A percentile compares a stretch with the other conserved stretches of the same genome.
Evolutionary conservation across 2,329 filamentous ascomycete genomes (phyloP).

Genomic region (Decorospora gaudefroyi): DNA sequence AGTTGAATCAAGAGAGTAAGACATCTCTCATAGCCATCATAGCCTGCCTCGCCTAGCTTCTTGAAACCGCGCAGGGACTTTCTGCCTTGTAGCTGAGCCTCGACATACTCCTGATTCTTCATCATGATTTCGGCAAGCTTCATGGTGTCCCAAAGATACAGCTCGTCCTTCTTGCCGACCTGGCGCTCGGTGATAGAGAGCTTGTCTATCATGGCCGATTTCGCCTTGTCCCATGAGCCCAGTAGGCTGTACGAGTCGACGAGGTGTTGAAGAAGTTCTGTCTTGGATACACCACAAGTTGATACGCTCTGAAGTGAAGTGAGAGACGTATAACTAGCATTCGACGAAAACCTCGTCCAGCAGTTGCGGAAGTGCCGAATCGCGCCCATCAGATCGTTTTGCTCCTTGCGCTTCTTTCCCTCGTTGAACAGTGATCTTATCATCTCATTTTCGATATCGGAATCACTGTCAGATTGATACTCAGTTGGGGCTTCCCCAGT

Average conservation of each 20-base stretch:
- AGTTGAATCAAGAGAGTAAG: constrained; percentile 21
- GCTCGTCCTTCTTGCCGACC: constrained; percentile 22
- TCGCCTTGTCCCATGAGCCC: constrained; percentile 20
- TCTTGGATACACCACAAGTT: constrained; percentile 16
- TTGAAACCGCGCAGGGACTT: constrained; percentile 25
- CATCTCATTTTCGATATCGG: constrained; percentile 25
- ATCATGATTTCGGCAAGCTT: constrained; percentile 22
- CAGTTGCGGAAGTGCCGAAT: constrained; percentile 24
- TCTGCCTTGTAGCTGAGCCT: constrained; percentile 28
- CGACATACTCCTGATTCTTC: constrained; percentile 23
- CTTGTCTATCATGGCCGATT: constrained; percentile 24
- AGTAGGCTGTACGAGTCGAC: constrained; percentile 17
- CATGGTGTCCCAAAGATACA: constrained; percentile 22
- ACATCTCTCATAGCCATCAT: constrained; percentile 19
- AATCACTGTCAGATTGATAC: constrained; percentile 27
- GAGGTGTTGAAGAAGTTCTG: constrained; percentile 18
- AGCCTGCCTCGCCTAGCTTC: constrained; percentile 19
- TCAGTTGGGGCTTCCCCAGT: constrained; percentile 10
- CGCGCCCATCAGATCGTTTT: constrained; percentile 20
- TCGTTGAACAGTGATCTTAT: constrained; percentile 24
- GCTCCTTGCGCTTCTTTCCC: constrained; percentile 20
- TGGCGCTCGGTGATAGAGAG: constrained; percentile 24
- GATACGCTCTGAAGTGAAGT: constrained; percentile 11
- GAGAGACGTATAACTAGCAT: constrained; percentile 13
- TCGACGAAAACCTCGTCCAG: constrained; percentile 15